These are phyloP conservation scores for Eucalyptus erythrocorys DNA, from an alignment of 345 rosid genomes.

Conservation along the genomic window DNA sequence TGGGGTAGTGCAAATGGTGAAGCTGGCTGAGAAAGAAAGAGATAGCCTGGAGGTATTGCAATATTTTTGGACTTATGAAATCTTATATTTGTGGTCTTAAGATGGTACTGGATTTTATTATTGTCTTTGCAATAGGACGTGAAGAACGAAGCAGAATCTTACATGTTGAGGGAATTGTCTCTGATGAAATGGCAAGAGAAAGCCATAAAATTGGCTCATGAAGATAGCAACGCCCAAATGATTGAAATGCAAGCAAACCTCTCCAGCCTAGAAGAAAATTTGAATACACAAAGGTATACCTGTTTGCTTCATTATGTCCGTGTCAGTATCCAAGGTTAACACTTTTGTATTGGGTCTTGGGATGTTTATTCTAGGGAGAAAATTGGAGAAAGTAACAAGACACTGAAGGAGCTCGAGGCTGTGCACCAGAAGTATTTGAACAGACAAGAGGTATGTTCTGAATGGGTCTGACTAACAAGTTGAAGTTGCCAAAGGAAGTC, in stretches of 20 bases:
- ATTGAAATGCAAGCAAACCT: constrained; percentile 38
- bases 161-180: constrained; percentile 86
- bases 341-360: not conserved
- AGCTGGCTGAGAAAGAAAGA: constrained; percentile 93
- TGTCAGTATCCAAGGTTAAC: not conserved
- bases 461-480: not conserved
- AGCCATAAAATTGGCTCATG: constrained; percentile 70
- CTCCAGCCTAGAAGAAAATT: constrained; percentile 52
- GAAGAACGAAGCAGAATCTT: constrained; percentile 91
- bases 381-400: constrained; percentile 51
- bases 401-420: constrained; percentile 65
- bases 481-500: not conserved
- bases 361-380: constrained; percentile 40
- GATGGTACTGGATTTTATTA: not conserved
- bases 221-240: constrained; percentile 53
- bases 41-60: constrained; percentile 75
- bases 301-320: not conserved
- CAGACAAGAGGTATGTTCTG: constrained; percentile 70
- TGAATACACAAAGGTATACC: constrained; percentile 55
- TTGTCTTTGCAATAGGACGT: constrained; percentile 43
- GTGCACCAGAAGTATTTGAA: constrained; percentile 58
- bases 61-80: not conserved
- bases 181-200: constrained; percentile 92
- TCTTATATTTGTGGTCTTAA: not conserved
- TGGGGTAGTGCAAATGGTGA: constrained; percentile 98